phyloP scores from a whole-genome alignment of 169 alveolate species.

The Hepatocystis sp. region DNA sequence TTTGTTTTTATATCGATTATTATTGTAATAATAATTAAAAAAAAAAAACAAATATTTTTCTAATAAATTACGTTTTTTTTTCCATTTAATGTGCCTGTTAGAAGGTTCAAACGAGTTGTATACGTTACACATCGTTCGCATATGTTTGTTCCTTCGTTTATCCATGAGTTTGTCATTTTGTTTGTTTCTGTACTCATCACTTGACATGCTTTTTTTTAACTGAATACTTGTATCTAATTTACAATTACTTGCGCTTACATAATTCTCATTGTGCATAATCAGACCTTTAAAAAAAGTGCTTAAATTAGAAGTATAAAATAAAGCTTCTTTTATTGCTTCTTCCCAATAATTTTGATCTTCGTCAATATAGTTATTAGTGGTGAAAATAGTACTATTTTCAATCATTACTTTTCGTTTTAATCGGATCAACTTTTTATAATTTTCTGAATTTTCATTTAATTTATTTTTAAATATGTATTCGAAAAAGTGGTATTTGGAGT shows the following conservation, averaged over 20 bases:
- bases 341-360: constrained; percentile 17
- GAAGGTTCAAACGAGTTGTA: too few species aligned
- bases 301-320: constrained; percentile 10
- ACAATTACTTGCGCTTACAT: not conserved
- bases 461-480: constrained; percentile 36
- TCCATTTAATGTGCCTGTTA: too few species aligned
- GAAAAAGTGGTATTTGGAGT: constrained; percentile 1
- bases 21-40: constrained; percentile 8
- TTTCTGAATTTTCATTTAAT: constrained; percentile 36
- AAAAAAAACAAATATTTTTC: constrained; percentile 12
- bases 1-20: constrained; percentile 4
- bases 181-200: not conserved
- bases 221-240: too few species aligned
- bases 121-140: too few species aligned
- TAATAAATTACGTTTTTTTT: not conserved
- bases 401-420: constrained; percentile 11
- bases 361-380: too few species aligned
- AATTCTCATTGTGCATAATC: not conserved
- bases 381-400: not conserved
- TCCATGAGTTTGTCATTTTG: too few species aligned
- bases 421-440: constrained; percentile 43
- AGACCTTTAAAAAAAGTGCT: constrained; percentile 7
- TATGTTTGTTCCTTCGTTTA: too few species aligned
- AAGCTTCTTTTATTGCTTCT: constrained; percentile 6
- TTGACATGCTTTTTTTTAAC: not conserved